Conservation (phyloP, 1,139 yeast species). For the Kodamaea ohmeri region DNA sequence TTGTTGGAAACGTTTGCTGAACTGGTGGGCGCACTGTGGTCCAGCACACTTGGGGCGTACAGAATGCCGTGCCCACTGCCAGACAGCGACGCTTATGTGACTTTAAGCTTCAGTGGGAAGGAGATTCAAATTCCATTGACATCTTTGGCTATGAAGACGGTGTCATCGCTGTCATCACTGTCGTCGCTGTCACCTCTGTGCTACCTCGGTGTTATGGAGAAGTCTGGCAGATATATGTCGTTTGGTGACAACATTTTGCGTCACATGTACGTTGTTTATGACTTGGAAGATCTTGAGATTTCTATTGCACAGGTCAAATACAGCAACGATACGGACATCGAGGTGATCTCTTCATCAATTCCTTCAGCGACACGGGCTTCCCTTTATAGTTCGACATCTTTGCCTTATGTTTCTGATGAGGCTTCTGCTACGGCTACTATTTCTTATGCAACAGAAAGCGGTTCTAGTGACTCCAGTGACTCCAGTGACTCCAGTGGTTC, state of each 20-base stretch:
- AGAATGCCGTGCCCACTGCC: conserved; percentile 20
- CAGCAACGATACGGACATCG: conserved; percentile 41
- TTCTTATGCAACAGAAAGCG: too few species aligned
- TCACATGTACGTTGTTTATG: conserved; percentile 74
- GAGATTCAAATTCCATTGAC: conserved; percentile 43
- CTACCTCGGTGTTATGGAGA: conserved; percentile 30
- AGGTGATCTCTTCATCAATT: conserved; percentile 37
- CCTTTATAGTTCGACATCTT: conserved; percentile 29
- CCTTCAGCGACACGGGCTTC: conserved; percentile 48
- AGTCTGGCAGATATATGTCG: conserved; percentile 22
- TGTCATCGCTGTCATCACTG: conserved; percentile 18
- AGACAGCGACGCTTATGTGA: conserved; percentile 20
- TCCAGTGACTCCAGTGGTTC: too few species aligned
- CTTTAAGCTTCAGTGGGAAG: conserved; percentile 53
- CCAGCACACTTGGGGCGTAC: conserved; percentile 30
- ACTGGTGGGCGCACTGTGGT: conserved; percentile 32
- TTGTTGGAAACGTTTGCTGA: conserved; percentile 29
- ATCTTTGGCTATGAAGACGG: conserved; percentile 27
- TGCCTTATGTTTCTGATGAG: conserved; percentile 10
- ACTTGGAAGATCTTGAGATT: conserved; percentile 62
- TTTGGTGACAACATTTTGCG: conserved; percentile 77
- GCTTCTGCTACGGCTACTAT: conserved; percentile 13
- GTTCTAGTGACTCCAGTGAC: too few species aligned
- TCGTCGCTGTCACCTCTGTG: too few species aligned
- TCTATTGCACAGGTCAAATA: conserved; percentile 62